Evolutionary conservation across 2,329 filamentous ascomycete genomes (phyloP).

Genomic region (Cercospora sp.): DNA sequence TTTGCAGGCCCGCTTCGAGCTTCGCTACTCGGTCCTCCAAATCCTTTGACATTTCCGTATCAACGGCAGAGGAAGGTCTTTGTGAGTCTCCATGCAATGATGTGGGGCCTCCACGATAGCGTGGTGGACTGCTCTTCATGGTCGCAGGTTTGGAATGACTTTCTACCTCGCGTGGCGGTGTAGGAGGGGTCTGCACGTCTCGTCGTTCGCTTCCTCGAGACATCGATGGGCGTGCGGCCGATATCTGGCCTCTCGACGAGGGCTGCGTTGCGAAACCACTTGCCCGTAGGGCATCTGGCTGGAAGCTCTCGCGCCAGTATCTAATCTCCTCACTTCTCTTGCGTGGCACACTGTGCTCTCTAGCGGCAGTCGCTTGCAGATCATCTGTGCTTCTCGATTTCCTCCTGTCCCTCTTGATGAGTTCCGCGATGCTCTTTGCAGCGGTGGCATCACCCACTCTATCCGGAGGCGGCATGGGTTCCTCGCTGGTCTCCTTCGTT

Average conservation of each 20-base stretch:
- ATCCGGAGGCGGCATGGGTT: constrained; percentile 2
- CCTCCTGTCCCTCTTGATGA: constrained; percentile 32
- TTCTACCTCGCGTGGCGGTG: neutral
- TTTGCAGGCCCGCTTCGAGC: constrained; percentile 38
- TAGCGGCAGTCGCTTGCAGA: constrained; percentile 24
- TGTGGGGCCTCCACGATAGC: constrained; percentile 9
- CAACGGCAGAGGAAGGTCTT: constrained; percentile 20
- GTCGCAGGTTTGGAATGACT: constrained; percentile 15
- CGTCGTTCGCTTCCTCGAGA: constrained; percentile 1
- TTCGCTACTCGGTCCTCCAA: constrained; percentile 40
- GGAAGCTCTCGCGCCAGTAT: constrained; percentile 40
- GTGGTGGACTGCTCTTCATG: constrained; percentile 24
- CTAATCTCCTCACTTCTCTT: constrained; percentile 41
- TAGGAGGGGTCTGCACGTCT: neutral
- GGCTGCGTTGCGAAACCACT: constrained; percentile 30
- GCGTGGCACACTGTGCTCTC: constrained; percentile 26
- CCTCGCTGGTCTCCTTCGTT: neutral
- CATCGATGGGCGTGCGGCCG: constrained; percentile 9
- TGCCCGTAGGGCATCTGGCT: constrained; percentile 32
- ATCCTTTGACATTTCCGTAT: constrained; percentile 30
- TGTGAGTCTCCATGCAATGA: constrained; percentile 17
- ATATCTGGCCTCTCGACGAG: constrained; percentile 10
- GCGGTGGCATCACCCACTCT: constrained; percentile 11
- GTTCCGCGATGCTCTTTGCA: constrained; percentile 13
- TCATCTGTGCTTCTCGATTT: constrained; percentile 40